A percentile compares a stretch with the other conserved stretches of the same genome.
Conservation (phyloP, 169 alveolate species). For the Sarcocystis neurona region DNA sequence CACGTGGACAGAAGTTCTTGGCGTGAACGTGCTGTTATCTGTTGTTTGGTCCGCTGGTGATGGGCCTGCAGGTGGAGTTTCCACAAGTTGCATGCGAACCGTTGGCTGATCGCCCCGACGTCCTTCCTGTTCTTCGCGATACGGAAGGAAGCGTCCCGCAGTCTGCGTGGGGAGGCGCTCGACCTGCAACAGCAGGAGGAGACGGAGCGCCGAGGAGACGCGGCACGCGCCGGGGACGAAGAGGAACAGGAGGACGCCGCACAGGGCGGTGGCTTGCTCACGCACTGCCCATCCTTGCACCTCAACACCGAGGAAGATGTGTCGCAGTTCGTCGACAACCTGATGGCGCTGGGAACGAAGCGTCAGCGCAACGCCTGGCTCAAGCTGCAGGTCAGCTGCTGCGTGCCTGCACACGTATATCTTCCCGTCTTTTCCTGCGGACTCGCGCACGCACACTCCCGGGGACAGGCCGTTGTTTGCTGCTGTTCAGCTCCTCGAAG, state of each 20-base stretch:
- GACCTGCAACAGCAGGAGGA: slow-evolving; percentile 21
- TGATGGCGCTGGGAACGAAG: slow-evolving; percentile 35
- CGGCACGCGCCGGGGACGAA: slow-evolving; percentile 29
- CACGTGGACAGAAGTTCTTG: too few relatives aligned
- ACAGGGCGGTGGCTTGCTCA: neutral
- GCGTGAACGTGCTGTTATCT: neutral
- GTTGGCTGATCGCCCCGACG: slow-evolving; percentile 62
- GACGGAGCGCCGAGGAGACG: slow-evolving; percentile 7
- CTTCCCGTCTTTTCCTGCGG: neutral
- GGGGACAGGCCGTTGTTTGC: too few relatives aligned
- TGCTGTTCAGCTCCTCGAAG: too few relatives aligned
- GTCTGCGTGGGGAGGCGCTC: too few relatives aligned
- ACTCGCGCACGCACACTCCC: too few relatives aligned
- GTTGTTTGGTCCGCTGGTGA: neutral
- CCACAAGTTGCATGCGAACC: slow-evolving; percentile 50
- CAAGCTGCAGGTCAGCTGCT: slow-evolving; percentile 19
- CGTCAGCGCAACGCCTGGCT: slow-evolving; percentile 47
- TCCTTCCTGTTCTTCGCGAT: slow-evolving; percentile 49
- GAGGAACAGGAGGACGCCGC: slow-evolving; percentile 22
- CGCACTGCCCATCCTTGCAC: slow-evolving; percentile 40
- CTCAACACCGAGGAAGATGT: slow-evolving; percentile 56
- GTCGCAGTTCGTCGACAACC: slow-evolving; percentile 29
- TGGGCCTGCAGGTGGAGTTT: slow-evolving; percentile 49
- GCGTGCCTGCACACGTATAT: neutral
- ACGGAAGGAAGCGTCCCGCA: slow-evolving; percentile 44